Conservation (phyloP, 805 yeast species). For the Yamadazyma ubonensis region DNA sequence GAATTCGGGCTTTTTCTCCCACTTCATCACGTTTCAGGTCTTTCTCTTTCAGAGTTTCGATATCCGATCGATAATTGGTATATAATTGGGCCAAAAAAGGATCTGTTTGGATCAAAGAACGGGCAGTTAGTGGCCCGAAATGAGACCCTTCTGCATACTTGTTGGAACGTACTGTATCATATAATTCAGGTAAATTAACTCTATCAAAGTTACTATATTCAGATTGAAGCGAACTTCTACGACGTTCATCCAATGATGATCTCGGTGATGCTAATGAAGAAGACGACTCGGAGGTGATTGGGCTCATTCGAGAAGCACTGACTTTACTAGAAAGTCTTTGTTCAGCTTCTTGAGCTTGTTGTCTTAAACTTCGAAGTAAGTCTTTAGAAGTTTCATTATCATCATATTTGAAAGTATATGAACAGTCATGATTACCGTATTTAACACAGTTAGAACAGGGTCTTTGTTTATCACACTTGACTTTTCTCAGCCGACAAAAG, state of each 20-base stretch:
- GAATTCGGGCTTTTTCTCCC: slow-evolving; percentile 17
- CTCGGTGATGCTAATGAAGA: not conserved
- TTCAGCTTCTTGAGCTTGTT: not conserved
- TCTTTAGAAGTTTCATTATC: not conserved
- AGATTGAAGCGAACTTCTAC: too few species aligned
- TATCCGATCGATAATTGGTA: too few species aligned
- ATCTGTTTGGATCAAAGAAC: not conserved
- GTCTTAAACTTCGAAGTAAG: not conserved
- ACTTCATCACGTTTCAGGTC: slow-evolving; percentile 5
- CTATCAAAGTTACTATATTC: too few species aligned
- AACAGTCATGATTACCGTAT: slow-evolving; percentile 27
- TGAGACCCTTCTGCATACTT: not conserved
- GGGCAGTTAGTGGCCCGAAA: slow-evolving; percentile 2
- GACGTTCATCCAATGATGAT: too few species aligned
- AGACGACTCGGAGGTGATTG: not conserved
- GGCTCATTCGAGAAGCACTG: not conserved
- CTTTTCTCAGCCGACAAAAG: slow-evolving; percentile 31
- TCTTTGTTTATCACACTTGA: slow-evolving; percentile 31
- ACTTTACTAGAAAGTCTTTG: not conserved
- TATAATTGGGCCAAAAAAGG: slow-evolving; percentile 6
- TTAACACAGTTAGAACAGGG: slow-evolving; percentile 32
- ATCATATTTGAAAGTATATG: not conserved
- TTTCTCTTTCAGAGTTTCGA: not conserved
- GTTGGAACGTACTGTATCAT: not conserved
- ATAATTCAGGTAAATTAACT: slow-evolving; percentile 1